Base-by-base conservation (phyloP, 208 protist genomes). In the Crithidia expoeki region DNA sequence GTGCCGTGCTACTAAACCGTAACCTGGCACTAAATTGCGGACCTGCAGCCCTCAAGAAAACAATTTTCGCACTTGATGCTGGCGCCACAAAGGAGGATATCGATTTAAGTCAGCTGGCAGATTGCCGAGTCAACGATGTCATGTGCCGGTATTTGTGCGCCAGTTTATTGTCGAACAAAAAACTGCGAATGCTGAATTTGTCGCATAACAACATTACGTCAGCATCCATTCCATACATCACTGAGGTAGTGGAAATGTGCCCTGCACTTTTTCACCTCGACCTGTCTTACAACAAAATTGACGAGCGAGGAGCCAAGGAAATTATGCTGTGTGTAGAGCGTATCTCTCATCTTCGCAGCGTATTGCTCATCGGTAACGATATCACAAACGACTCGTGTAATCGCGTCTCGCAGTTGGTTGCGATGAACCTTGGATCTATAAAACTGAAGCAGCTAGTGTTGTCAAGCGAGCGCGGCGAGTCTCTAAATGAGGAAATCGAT, bases 21-120 rank as follows among this genome's bases (percentile, higher is more conserved):
- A 75, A 88, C 63, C 60, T 97, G 27, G 68, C 84, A 47, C 66
- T 95, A 17, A 97, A 97, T 72, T 71, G 57, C 33, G 85, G 93
- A 58, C 80, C 86, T 33, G 21, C 53, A 2, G 69, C 67, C 0
- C 74, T 97, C 12, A 97, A 97, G 69, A 25, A 61, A 7, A 52
- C 93, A 3, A 44, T 94, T 25, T 57, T 80, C 19, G 72, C 60
- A 23, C 68, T 95, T 19, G 84, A 92, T 52, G 63, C 63, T 9
- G 92, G 84, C 23, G 80, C 84, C 3, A 47, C 1, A 28, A 55
- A 94, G 49, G 53, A 80, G 12, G 76, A 79, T 19, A 42, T 97
- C n/a, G 68, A 88, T 52, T 60, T 94, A 44, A 83, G 75, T 53
- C 59, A 81, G 53, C 71, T 63, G 38, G 40, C 74, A 16, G 75